Evolutionary conservation across 2,329 filamentous ascomycete genomes (phyloP), one percentile per base, ranked within the genome.

Genomic region (Lecanicillium sp.): DNA sequence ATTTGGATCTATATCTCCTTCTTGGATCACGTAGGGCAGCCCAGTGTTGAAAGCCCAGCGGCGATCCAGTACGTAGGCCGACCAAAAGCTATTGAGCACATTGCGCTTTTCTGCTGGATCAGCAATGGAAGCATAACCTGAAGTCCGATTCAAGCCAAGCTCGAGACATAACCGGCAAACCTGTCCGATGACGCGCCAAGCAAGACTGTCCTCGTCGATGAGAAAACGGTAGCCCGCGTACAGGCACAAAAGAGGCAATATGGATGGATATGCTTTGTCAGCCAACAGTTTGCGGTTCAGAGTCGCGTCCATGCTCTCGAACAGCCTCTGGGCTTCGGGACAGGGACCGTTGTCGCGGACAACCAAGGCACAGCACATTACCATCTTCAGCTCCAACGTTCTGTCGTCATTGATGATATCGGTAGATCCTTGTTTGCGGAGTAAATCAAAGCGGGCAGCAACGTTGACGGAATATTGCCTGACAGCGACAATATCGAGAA

Each of bases 1-100:
- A 44, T 78, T 77, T 0, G 84, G 80, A 58, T 95, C 90, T 51
- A 95, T 87, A 60, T 95, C 89, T 14, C 86, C 79, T 59, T 95
- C 90, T 55, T 91, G 85, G 29, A 95, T 73, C 2, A 87, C 84
- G 67, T 89, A 95, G 0, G 90, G 90, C 63, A 95, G 76, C 0
- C 90, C 90, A 0, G 87, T 90, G n/a, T 85, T 87, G 56, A 95
- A 88, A 54, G 86, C 89, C 89, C 89, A 95, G 43, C 90, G 77
- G 32, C 89, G 76, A 62, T 95, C 90, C 32, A 95, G 72, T 4
- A 90, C 83, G 60, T 93, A 95, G 15, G 90, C 82, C 2, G 85
- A 82, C 90, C 88, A 96, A 64, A 94, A 95, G 12, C 87, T 79
- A 42, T 84, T 79, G 23, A 87, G 74, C 0, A 86, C 82, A 43